Evolutionary conservation across 2,329 filamentous ascomycete genomes (phyloP).

Genomic region (Hypoxylon sp.): DNA sequence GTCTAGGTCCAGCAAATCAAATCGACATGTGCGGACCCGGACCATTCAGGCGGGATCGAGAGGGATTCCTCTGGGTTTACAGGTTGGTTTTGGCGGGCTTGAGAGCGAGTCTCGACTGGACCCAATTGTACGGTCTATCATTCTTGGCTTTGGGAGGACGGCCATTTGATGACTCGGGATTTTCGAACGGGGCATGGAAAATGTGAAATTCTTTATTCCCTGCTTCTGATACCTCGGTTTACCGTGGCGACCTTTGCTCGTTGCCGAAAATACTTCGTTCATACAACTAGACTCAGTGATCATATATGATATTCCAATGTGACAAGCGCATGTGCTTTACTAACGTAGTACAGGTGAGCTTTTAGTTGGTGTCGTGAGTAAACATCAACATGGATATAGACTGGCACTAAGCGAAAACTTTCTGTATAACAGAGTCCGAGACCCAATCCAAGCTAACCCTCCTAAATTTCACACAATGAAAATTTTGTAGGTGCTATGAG

Average conservation of each 20-base stretch:
- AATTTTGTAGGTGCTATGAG: not conserved
- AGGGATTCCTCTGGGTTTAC: constrained; percentile 1
- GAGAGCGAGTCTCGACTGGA: not conserved
- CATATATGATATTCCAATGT: constrained; percentile 4
- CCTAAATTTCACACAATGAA: not conserved
- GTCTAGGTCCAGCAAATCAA: constrained; percentile 25
- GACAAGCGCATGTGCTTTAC: not conserved
- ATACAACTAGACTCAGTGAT: not conserved
- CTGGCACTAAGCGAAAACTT: not conserved
- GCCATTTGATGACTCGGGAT: not conserved
- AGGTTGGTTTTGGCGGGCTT: not conserved
- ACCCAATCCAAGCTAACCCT: not conserved
- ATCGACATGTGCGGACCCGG: constrained; percentile 15
- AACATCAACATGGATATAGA: not conserved
- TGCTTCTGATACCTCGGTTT: constrained; percentile 19
- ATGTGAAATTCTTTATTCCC: not conserved
- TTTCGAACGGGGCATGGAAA: not conserved
- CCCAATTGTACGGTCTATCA: not conserved
- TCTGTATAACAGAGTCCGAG: not conserved
- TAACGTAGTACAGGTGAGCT: not conserved
- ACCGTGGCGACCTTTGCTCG: not conserved
- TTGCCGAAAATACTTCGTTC: constrained; percentile 3
- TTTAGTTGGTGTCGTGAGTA: not conserved
- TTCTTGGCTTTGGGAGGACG: not conserved
- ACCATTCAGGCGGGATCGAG: constrained; percentile 34